Conservation (phyloP, 116 monocot species). For the Papilionanthe hybrid region DNA sequence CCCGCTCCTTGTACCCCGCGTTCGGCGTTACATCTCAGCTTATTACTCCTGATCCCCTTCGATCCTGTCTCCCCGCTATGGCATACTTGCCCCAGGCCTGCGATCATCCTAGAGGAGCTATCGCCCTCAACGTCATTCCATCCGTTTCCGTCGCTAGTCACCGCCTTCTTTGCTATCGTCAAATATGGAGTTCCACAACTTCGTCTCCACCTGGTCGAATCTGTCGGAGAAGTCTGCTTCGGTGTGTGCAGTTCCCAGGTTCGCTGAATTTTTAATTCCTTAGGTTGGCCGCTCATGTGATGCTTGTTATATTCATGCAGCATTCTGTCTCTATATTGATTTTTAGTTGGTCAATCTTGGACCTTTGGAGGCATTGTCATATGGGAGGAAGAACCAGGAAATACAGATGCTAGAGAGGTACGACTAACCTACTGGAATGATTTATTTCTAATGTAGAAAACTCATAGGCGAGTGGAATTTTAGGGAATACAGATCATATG, state of each 20-base stretch:
- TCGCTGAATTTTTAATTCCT: neutral
- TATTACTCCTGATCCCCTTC: too few species aligned
- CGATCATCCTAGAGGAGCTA: constrained; percentile 25
- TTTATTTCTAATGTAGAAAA: too few species aligned
- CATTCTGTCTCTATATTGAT: constrained; percentile 12
- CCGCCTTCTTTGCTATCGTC: constrained; percentile 19
- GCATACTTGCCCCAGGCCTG: too few species aligned
- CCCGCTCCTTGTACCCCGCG: too few species aligned
- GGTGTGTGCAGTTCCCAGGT: constrained; percentile 36
- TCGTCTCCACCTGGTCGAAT: constrained; percentile 9
- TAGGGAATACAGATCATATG: too few species aligned
- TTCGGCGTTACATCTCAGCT: too few species aligned
- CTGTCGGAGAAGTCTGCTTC: constrained; percentile 6
- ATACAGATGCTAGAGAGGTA: constrained; percentile 22
- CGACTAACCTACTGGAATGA: neutral
- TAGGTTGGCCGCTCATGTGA: neutral
- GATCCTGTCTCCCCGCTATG: too few species aligned
- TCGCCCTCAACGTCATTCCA: constrained; percentile 16
- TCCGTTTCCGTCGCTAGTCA: constrained; percentile 5
- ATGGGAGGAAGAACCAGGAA: constrained; percentile 22
- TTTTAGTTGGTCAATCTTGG: constrained; percentile 44
- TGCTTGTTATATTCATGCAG: neutral
- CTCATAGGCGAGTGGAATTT: too few species aligned
- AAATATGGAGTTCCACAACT: constrained; percentile 25
- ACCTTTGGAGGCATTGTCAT: constrained; percentile 38